Conservation (phyloP, 176 grass and related monocot genomes). For the Avena eriantha region DNA sequence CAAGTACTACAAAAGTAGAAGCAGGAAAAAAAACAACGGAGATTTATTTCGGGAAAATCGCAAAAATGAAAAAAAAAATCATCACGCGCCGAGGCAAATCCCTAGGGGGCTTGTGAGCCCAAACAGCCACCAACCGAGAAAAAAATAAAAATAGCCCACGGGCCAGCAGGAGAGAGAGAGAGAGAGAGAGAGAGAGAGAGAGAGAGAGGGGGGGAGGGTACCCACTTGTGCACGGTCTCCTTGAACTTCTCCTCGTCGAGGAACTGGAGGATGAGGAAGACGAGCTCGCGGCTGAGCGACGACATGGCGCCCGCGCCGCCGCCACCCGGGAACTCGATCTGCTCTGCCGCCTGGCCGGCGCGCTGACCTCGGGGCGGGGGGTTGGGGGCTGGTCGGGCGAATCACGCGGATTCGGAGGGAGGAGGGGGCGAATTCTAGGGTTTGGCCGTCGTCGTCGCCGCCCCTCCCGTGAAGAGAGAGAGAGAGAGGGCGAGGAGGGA, state of each 20-base stretch:
- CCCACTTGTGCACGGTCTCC: constrained; percentile 93
- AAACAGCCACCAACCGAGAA: constrained; percentile 39
- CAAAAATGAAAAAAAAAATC: background rate
- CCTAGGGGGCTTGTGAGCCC: constrained; percentile 5
- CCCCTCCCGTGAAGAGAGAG: constrained; percentile 39
- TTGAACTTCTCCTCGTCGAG: constrained; percentile 99
- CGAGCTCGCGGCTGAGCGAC: constrained; percentile 96
- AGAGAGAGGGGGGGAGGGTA: constrained; percentile 2
- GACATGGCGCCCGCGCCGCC: constrained; percentile 61
- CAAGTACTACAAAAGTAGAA: background rate
- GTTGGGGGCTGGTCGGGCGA: background rate
- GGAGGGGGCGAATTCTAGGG: constrained; percentile 68
- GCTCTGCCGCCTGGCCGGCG: background rate
- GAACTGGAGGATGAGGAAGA: constrained; percentile 99
- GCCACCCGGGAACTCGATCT: constrained; percentile 46
- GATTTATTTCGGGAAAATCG: constrained; percentile 16
- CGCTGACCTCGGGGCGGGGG: background rate
- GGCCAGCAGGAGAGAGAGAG: background rate
- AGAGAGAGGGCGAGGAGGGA: constrained; percentile 38
- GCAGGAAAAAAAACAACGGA: background rate
- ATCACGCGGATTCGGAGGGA: background rate
- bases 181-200: background rate
- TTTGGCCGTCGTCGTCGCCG: constrained; percentile 56
- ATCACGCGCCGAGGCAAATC: constrained; percentile 40
- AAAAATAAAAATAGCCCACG: constrained; percentile 38